Evolutionary conservation across 176 grass and related monocot species (phyloP).

Genomic region (Avena atlantica): DNA sequence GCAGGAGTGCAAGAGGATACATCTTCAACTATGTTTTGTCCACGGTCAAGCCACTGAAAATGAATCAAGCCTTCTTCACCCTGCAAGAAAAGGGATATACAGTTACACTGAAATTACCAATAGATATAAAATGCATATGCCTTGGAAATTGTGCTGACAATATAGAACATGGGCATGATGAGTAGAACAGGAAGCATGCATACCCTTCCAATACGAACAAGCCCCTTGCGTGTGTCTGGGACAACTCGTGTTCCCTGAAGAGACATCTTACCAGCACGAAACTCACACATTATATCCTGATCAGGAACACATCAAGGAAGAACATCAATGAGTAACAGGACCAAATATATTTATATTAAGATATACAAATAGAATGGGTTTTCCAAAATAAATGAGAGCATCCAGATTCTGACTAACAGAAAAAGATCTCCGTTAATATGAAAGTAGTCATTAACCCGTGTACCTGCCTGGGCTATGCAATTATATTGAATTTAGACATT

Average conservation of each 20-base stretch:
- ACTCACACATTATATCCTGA: conserved; percentile 93
- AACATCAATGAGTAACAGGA: background rate
- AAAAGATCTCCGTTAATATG: conserved; percentile 1
- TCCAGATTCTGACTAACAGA: conserved; percentile 17
- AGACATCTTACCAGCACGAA: conserved; percentile 94
- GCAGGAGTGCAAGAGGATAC: conserved; percentile 61
- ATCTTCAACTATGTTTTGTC: conserved; percentile 81
- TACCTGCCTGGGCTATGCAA: background rate
- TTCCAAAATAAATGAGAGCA: background rate
- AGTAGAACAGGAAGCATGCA: conserved; percentile 24
- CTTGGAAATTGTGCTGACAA: conserved; percentile 25
- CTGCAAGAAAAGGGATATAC: conserved; percentile 56
- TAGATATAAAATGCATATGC: conserved; percentile 23
- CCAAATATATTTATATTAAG: background rate
- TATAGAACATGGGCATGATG: conserved; percentile 21
- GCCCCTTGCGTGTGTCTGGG: conserved; percentile 89
- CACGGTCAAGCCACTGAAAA: conserved; percentile 97
- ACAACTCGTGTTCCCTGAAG: conserved; percentile 71
- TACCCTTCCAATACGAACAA: conserved; percentile 94
- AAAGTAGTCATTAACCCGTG: background rate
- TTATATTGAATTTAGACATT: background rate
- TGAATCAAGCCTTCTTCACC: conserved; percentile 98
- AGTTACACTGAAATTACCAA: conserved; percentile 13
- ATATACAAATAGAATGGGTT: conserved; percentile 6
- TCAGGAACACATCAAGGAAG: conserved; percentile 20